Evolutionary conservation across 208 protist species (phyloP), one percentile per base, ranked within the genome.

Genomic region (Angomonas deanei): DNA sequence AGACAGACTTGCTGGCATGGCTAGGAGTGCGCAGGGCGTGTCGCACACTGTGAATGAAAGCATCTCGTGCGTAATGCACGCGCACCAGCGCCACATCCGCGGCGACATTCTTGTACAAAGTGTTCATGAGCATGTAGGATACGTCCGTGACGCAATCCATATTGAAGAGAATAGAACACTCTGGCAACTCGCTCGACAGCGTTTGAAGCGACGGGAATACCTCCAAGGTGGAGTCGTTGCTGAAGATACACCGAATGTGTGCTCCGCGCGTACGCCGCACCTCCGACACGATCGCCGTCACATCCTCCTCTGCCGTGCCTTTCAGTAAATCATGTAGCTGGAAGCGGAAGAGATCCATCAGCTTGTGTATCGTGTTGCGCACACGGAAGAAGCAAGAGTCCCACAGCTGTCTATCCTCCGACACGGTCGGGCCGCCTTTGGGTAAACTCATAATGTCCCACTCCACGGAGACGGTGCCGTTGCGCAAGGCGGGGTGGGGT

Each of bases 1-100:
- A 13, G 34, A 33, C 19, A 39, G n/a, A n/a, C n/a, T n/a, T n/a
- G n/a, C n/a, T n/a, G n/a, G n/a, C n/a, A n/a, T n/a, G n/a, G n/a
- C n/a, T n/a, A n/a, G n/a, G n/a, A n/a, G n/a, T n/a, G 24, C 36
- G 50, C 21, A 84, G 54, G 10, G 33, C 49, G 8, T 34, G 48
- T 0, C 53, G 66, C n/a, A 67, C 54, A 1, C 38, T 33, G n/a
- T 60, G 49, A 19, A 87, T 38, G 58, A 90, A 91, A 28, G 49
- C 52, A 66, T 90, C 84, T 24, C 87, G 75, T 6, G 70, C 59
- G 60, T 78, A 72, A 65, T 87, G 82, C 4, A 93, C 76, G 11
- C 75, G 72, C 26, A 91, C 76, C 3, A 88, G 66, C 11, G 72
- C 72, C 27, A 83, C 82, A 57, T 93, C 84, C 0, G 65, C 65